Evolutionary conservation across 768 basidiomycete genomes (phyloP), one percentile per base, ranked within the genome.

Genomic region (Ramaria rubella): DNA sequence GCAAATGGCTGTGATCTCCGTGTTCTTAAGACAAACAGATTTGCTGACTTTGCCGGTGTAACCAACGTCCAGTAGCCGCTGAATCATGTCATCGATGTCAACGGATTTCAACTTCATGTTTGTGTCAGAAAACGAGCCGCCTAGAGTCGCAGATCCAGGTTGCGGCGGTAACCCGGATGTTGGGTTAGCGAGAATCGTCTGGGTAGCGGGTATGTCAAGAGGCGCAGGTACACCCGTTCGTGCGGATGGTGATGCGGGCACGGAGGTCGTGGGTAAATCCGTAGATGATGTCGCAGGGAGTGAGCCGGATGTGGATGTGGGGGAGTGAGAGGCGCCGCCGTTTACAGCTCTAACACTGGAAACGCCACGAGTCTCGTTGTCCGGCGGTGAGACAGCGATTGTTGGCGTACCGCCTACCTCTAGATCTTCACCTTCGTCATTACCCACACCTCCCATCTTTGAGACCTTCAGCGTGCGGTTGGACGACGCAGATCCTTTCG

Each of bases 1-100:
- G 72, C 96, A 99, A 59, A 99, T 87, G 31, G 89, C 84, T 19
- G 87, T 86, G 64, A 98, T 96, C 75, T 99, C 96, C 24, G 85
- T 81, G 69, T 96, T 98, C 79, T 98, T 99, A 59, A 99, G 78
- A 75, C 83, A 94, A 65, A 90, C 80, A 30, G 90, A 90, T 72
- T 96, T 98, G 77, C 87, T 92, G 62, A 97, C 90, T 81, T 98
- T 99, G 69, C 94, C 95, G 5, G 90, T 91, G 70, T 98, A 99
- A 4, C 95, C 96, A 6, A 96, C 93, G 64, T 97, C 94, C 61
- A 99, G 77, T 45, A 99, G 80, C 50, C 95, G 85, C 67, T 89
- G 86, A 66, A 99, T 98, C 90, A 98, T 96, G 70, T 97, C 94
- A 72, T 98, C 95, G 57, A 98, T 83, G 70, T 99, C 96, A 63